Evolutionary conservation across 331 rosid species (phyloP).

Genomic region (Arachis monticola): DNA sequence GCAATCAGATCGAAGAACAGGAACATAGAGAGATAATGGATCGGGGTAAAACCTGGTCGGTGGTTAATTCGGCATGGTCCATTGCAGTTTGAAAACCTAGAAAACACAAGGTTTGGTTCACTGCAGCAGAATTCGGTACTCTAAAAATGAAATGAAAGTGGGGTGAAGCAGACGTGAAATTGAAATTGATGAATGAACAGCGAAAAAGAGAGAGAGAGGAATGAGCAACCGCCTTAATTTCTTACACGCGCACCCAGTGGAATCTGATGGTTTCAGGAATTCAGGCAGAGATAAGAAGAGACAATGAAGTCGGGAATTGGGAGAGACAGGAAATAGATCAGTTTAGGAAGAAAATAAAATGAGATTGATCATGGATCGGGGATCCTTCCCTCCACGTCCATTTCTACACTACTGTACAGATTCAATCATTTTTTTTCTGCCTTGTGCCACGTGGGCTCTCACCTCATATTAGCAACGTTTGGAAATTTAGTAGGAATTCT

Average conservation of each 20-base stretch:
- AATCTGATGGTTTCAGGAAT: conserved; percentile 31
- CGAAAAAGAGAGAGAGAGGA: neutral
- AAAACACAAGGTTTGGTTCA: conserved; percentile 17
- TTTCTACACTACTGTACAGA: no score
- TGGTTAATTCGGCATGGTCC: conserved; percentile 78
- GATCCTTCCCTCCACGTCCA: conserved; percentile 13
- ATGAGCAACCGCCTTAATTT: neutral
- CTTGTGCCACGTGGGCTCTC: no score
- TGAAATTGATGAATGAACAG: neutral
- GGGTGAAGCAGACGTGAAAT: conserved; percentile 12
- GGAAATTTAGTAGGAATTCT: no score
- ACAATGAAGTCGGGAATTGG: neutral
- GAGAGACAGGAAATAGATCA: conserved; percentile 23
- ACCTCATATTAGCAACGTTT: no score
- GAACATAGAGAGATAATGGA: neutral
- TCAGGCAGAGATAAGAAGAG: neutral
- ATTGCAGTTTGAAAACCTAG: conserved; percentile 44
- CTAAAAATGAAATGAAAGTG: conserved; percentile 27
- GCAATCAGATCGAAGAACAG: conserved; percentile 29
- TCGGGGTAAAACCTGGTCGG: conserved; percentile 65
- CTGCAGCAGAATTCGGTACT: conserved; percentile 6
- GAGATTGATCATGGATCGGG: neutral
- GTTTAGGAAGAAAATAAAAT: conserved; percentile 27
- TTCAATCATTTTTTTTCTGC: no score
- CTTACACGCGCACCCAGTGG: neutral